Conservation (phyloP, 73 alveolate species). For the Tetrahymena elliotti region DNA sequence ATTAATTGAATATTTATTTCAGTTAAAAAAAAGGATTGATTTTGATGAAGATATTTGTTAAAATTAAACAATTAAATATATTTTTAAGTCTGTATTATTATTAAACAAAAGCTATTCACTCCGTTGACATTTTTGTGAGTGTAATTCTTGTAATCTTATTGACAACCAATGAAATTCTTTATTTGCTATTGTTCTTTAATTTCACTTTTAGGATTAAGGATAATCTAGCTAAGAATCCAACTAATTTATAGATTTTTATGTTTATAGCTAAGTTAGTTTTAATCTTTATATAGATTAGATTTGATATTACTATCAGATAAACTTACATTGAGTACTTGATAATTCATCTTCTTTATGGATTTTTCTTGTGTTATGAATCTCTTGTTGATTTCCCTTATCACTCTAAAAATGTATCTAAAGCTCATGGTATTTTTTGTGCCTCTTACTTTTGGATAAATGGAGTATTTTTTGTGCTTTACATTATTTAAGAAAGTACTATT, state of each 20-base stretch:
- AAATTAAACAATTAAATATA: too few species aligned
- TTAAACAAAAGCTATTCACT: slow-evolving; percentile 2
- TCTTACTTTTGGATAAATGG: slow-evolving; percentile 29
- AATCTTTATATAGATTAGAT: slow-evolving; percentile 3
- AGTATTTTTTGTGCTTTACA: slow-evolving; percentile 5
- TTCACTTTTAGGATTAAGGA: slow-evolving; percentile 32
- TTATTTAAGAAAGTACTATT: slow-evolving; percentile 1
- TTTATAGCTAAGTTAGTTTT: neutral
- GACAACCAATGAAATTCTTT: neutral
- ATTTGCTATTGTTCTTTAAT: slow-evolving; percentile 14
- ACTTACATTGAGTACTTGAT: slow-evolving; percentile 12
- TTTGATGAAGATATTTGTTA: too few species aligned
- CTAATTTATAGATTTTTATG: slow-evolving; percentile 23
- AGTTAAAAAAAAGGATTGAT: too few species aligned
- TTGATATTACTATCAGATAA: neutral
- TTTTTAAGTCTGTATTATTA: neutral
- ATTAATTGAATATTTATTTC: too few species aligned
- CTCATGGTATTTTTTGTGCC: slow-evolving; percentile 35
- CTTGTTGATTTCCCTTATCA: slow-evolving; percentile 22
- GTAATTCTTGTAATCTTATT: neutral
- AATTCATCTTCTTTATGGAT: slow-evolving; percentile 13
- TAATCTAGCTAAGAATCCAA: slow-evolving; percentile 21
- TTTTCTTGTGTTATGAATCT: slow-evolving; percentile 18
- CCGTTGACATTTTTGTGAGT: neutral
- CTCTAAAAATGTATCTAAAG: slow-evolving; percentile 27